Percentiles rank a stretch among this genome's conserved stretches.
Evolutionary conservation across 306 rosid species (phyloP).

Genomic region (Gastrolobium villosum): DNA sequence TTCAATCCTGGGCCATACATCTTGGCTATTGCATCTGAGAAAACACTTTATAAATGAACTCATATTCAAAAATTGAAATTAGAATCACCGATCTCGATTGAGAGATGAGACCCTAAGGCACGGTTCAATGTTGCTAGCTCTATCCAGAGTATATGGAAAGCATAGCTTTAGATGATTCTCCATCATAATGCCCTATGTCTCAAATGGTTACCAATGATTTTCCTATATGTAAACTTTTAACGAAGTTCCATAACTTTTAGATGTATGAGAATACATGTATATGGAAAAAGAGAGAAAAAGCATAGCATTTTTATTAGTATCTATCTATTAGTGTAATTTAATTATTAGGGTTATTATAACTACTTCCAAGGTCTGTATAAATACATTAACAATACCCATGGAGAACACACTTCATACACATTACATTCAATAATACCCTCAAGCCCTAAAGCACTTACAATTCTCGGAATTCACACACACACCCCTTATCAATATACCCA

Average conservation of each 20-base stretch:
- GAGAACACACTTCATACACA: no score
- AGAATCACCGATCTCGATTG: constrained; percentile 32
- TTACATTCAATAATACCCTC: no score
- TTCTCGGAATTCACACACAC: no score
- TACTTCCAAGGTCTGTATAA: no score
- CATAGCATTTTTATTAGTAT: no score
- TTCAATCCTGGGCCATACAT: constrained; percentile 40
- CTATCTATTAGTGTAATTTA: no score
- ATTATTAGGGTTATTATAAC: no score
- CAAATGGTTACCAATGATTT: not conserved
- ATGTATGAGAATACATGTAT: constrained; percentile 26
- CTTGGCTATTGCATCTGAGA: constrained; percentile 46
- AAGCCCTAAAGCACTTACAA: no score
- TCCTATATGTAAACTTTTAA: not conserved
- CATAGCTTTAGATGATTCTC: constrained; percentile 29
- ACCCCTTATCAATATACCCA: no score
- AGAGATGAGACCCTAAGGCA: constrained; percentile 42
- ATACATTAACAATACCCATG: no score
- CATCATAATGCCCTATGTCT: constrained; percentile 9
- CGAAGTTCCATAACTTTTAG: not conserved
- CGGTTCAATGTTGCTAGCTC: constrained; percentile 43
- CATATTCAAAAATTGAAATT: constrained; percentile 31
- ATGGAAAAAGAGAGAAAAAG: no score
- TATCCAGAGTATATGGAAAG: constrained; percentile 38
- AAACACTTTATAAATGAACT: constrained; percentile 41